Percentiles rank a stretch among this genome's conserved stretches.
Conservation (phyloP, 1,284 basidiomycete species). For the Leccinum subrobustum region DNA sequence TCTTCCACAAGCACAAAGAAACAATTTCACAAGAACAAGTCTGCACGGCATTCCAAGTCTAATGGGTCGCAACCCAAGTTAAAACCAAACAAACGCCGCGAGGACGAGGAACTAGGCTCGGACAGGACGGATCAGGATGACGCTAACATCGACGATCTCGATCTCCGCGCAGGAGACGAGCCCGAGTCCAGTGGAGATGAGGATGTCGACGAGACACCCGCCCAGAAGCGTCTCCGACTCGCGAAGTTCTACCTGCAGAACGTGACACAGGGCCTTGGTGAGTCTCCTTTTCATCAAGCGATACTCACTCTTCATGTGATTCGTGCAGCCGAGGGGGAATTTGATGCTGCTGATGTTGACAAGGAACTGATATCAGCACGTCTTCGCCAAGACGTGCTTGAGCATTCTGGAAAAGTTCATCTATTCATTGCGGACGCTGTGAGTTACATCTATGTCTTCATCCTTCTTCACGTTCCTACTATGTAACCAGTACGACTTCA, state of each 20-base stretch:
- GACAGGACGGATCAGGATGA: slow-evolving; percentile 61
- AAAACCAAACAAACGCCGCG: slow-evolving; percentile 36
- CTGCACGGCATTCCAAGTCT: slow-evolving; percentile 18
- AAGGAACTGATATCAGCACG: slow-evolving; percentile 88
- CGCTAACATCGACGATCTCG: slow-evolving; percentile 75
- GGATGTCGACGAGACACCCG: slow-evolving; percentile 88
- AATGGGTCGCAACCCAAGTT: slow-evolving; percentile 26
- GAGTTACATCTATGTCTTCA: slow-evolving; percentile 21
- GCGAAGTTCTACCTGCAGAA: slow-evolving; percentile 90
- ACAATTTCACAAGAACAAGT: slow-evolving; percentile 23
- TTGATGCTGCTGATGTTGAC: slow-evolving; percentile 93
- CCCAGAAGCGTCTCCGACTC: slow-evolving; percentile 88
- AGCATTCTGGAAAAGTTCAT: slow-evolving; percentile 85
- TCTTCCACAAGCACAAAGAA: slow-evolving; percentile 33
- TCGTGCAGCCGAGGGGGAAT: slow-evolving; percentile 71
- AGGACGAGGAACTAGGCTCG: slow-evolving; percentile 74
- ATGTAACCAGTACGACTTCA: slow-evolving; percentile 33
- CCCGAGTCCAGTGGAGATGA: slow-evolving; percentile 70
- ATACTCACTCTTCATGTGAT: slow-evolving; percentile 1
- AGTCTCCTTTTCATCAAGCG: slow-evolving; percentile 29
- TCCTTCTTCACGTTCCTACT: slow-evolving; percentile 23
- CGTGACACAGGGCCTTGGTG: slow-evolving; percentile 77
- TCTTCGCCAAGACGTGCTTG: slow-evolving; percentile 85
- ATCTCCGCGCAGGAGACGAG: slow-evolving; percentile 64
- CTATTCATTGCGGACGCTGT: slow-evolving; percentile 75